Evolutionary conservation across 2,329 filamentous ascomycete genomes (phyloP), one percentile per base, ranked within the genome.

Genomic region (Epichloe gansuensis): DNA sequence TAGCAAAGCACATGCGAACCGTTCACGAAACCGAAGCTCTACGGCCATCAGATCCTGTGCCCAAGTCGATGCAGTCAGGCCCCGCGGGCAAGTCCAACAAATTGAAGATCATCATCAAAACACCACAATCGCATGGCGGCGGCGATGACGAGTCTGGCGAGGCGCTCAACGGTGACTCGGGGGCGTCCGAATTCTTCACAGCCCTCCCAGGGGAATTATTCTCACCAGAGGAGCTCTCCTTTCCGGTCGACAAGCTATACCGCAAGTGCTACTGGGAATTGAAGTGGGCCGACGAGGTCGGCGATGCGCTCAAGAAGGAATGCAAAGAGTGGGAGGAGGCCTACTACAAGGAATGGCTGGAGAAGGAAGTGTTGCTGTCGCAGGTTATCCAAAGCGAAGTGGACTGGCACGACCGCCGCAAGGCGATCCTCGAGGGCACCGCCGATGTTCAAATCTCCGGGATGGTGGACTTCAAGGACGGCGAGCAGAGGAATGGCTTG

Each of bases 1-100:
- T 98, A 0, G 89, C 91, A 2, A 98, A 98, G 68, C 93, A 98
- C 66, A 97, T 97, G 89, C 86, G 93, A 60, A 97, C 93, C 15
- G 90, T 98, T 39, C 93, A 98, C 72, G 93, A 98, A 67, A 96
- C 91, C 3, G 93, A 98, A 70, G 87, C 89, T 15, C 76, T 95
- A 23, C 83, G 88, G n/a, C 86, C 87, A 4, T 82, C 80, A 15
- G 82, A 90, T 63, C 81, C 85, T 2, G 80, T 88, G 12, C 82
- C 84, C 23, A 86, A 88, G 65, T 81, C 82, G 53, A 77, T 80
- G 72, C 80, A 82, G 59, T 64, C 72, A 2, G 67, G 62, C 39
- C 68, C 63, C 17, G 62, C 65, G 41, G 68, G 65, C 61, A 77
- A 74, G 57, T 68, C 70, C 44, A 72, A 71, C 54, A 80, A 80